Evolutionary conservation across 2,329 filamentous ascomycete genomes (phyloP).

Genomic region (Claviceps digitariae): DNA sequence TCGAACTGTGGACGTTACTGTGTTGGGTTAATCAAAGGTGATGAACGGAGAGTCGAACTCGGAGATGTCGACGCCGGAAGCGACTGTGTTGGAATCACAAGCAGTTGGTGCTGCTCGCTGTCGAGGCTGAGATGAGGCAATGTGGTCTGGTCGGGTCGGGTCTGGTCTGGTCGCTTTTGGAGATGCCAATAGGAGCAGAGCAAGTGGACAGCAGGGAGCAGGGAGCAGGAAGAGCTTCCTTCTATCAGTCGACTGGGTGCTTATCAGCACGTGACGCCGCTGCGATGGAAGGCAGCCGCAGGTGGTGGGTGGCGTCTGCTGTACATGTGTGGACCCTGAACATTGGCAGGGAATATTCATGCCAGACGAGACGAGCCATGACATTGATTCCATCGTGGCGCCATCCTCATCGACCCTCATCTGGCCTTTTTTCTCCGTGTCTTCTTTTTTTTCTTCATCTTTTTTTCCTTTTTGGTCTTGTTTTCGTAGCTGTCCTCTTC

Average conservation of each 20-base stretch:
- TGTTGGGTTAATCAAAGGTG: too few species aligned
- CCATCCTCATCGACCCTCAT: not conserved
- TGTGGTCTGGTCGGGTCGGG: conserved; percentile 10
- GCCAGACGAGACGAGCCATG: too few species aligned
- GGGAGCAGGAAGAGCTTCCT: not conserved
- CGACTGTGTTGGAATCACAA: not conserved
- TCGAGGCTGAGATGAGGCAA: conserved; percentile 17
- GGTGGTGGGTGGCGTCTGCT: too few species aligned
- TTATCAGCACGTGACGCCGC: not conserved
- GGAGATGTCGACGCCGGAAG: not conserved
- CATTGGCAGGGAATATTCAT: too few species aligned
- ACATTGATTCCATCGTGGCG: not conserved
- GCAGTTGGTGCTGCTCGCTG: not conserved
- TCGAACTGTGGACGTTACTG: not conserved
- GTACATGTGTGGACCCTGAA: too few species aligned
- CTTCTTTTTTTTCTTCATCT: not conserved
- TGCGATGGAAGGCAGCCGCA: too few species aligned
- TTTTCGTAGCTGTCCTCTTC: not conserved
- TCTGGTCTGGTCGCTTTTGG: conserved; percentile 15
- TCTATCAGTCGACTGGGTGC: not conserved
- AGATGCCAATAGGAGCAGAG: conserved; percentile 1
- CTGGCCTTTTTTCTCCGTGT: not conserved
- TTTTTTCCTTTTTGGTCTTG: not conserved
- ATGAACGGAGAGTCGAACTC: too few species aligned
- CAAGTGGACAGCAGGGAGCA: too few species aligned